phyloP scores from a whole-genome alignment of 2,329 filamentous ascomycete species.

The Aspergillus luchuensis region DNA sequence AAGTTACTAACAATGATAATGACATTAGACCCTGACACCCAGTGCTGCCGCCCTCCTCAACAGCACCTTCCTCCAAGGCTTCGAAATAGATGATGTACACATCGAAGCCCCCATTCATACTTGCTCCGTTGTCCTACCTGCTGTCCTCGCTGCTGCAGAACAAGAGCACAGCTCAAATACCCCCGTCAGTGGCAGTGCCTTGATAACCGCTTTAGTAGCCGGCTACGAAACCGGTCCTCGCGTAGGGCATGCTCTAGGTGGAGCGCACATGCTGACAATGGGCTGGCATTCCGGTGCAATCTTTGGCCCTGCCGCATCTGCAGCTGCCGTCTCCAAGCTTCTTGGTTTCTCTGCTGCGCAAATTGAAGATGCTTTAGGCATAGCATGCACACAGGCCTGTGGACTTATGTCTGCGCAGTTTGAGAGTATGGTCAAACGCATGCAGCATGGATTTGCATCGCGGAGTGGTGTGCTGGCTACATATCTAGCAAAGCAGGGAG shows the following conservation, averaged over 20 bases:
- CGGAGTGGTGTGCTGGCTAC: slow-evolving; percentile 47
- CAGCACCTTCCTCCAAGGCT: slow-evolving; percentile 47
- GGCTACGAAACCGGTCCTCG: slow-evolving; percentile 46
- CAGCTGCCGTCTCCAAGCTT: slow-evolving; percentile 34
- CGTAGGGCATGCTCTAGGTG: slow-evolving; percentile 41
- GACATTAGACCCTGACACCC: slow-evolving; percentile 36
- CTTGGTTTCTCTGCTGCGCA: slow-evolving; percentile 30
- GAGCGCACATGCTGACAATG: slow-evolving; percentile 38
- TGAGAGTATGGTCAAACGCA: slow-evolving; percentile 47
- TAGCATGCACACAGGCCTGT: slow-evolving; percentile 44
- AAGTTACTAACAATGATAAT: slow-evolving; percentile 14
- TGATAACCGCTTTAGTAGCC: slow-evolving; percentile 40
- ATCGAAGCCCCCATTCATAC: slow-evolving; percentile 44
- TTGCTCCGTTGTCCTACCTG: slow-evolving; percentile 40
- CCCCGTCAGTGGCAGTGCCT: slow-evolving; percentile 28
- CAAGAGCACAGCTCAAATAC: background rate
- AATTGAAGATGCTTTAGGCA: slow-evolving; percentile 42
- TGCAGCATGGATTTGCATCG: slow-evolving; percentile 51
- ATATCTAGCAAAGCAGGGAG: slow-evolving; percentile 41
- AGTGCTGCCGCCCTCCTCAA: slow-evolving; percentile 44
- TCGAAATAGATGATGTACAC: slow-evolving; percentile 50
- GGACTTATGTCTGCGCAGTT: slow-evolving; percentile 48
- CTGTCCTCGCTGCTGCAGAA: slow-evolving; percentile 41
- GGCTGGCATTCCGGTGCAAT: slow-evolving; percentile 47
- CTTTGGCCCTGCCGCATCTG: slow-evolving; percentile 41